Evolutionary conservation across 2,329 filamentous ascomycete genomes (phyloP), one percentile per base, ranked within the genome.

Genomic region (Colletotrichum lupini): DNA sequence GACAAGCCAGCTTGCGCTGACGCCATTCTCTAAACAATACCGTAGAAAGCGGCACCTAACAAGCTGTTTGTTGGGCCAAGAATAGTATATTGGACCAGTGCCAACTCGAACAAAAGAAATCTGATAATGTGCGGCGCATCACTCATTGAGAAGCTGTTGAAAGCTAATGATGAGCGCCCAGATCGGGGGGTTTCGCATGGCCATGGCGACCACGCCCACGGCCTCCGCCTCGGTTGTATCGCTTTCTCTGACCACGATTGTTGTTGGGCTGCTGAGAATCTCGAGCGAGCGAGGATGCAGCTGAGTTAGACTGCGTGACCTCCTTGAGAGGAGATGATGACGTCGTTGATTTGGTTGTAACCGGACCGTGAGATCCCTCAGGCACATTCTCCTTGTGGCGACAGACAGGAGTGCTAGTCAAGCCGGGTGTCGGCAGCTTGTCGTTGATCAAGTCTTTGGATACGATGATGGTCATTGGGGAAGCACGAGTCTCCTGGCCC

Each of bases 201-300:
- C 52, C 59, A 22, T 60, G 60, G 46, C 71, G 60, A 35, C 71
- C 71, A 32, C 71, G 71, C 11, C 60, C 49, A 28, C 71, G 71
- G n/a, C 56, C 35, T 37, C 56, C 56, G 7, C 69, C 65, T 3
- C 69, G 67, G 7, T 68, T 26, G 32, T 26, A n/a, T 24, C 28
- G 58, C 57, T 56, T 67, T 35, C 19, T 53, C 12, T 56, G 46
- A 16, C 42, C 42, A n/a, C 70, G 59, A 46, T 32, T 28, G 22
- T 57, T 37, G 55, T 46, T 69, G 11, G 35, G 11, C n/a, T 64
- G 66, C 22, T 63, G 70, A 5, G 28, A 32, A 24, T 30, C n/a
- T 22, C 59, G 26, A 8, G 30, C n/a, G 5, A 60, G 49, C 9
- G 59, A 69, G 1, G 32, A 56, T 11, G 12, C 24, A 2, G 35